These are phyloP conservation scores for Yarrowia deformans DNA, from an alignment of 805 yeast species.

Conservation along the genomic window DNA sequence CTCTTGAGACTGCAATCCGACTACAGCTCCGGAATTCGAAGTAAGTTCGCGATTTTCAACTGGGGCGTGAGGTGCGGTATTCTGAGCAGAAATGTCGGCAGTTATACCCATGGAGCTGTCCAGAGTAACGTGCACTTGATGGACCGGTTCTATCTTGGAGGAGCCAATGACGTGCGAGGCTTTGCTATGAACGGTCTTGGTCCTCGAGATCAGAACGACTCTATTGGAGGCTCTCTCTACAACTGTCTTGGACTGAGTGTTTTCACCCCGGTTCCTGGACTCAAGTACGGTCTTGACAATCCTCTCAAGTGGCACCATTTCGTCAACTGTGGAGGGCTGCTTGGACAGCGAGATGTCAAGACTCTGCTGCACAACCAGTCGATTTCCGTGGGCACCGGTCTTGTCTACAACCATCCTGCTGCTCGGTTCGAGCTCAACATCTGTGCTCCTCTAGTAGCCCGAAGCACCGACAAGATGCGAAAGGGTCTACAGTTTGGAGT, in stretches of 20 bases:
- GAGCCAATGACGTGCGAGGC: constrained; percentile 74
- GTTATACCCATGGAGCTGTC: constrained; percentile 7
- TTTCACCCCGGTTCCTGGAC: constrained; percentile 64
- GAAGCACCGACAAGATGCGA: constrained; percentile 58
- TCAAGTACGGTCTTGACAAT: constrained; percentile 53
- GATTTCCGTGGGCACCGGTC: constrained; percentile 64
- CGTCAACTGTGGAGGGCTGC: constrained; percentile 68
- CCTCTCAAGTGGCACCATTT: constrained; percentile 71
- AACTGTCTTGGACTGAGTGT: constrained; percentile 64
- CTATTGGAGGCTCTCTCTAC: constrained; percentile 72
- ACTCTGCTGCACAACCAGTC: constrained; percentile 54
- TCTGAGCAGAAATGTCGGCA: constrained; percentile 40
- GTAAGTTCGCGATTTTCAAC: constrained; percentile 43
- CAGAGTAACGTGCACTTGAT: constrained; percentile 58
- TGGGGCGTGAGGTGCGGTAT: constrained; percentile 41
- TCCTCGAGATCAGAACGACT: constrained; percentile 60
- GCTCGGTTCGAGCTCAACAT: constrained; percentile 74
- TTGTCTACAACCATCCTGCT: constrained; percentile 66
- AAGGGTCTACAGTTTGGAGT: constrained; percentile 75
- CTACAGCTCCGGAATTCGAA: constrained; percentile 47
- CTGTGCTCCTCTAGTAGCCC: constrained; percentile 64
- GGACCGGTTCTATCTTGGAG: constrained; percentile 87
- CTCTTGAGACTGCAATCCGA: constrained; percentile 48
- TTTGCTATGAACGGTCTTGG: constrained; percentile 73
- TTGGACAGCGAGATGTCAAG: constrained; percentile 40